phyloP scores from a whole-genome alignment of 73 alveolate species.

The Uronychia binucleata region DNA sequence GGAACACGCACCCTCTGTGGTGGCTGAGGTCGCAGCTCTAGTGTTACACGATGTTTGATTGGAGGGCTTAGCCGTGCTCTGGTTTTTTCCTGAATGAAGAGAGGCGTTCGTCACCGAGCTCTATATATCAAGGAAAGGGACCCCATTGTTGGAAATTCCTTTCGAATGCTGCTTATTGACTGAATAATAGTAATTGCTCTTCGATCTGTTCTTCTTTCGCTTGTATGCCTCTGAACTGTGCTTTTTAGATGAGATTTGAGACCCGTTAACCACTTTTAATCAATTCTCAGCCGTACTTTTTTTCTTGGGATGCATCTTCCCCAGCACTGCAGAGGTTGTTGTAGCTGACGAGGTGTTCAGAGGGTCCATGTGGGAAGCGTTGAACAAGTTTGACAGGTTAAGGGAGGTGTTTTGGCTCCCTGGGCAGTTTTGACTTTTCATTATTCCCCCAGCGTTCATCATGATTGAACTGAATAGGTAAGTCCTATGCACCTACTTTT shows the following conservation, averaged over 20 bases:
- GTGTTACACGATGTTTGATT: background rate
- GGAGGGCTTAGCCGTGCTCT: background rate
- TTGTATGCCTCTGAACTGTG: background rate
- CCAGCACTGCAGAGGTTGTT: too few relatives aligned
- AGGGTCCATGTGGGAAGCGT: too few relatives aligned
- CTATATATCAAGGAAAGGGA: background rate
- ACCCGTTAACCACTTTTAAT: too few relatives aligned
- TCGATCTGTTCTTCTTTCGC: background rate
- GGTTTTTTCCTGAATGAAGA: background rate
- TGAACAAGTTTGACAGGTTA: too few relatives aligned
- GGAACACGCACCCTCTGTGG: background rate
- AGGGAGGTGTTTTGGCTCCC: too few relatives aligned
- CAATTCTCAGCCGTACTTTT: too few relatives aligned
- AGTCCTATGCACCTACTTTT: too few relatives aligned
- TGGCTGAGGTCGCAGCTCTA: background rate
- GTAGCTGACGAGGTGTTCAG: too few relatives aligned
- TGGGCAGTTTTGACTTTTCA: too few relatives aligned
- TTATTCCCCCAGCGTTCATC: too few relatives aligned
- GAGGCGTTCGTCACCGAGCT: background rate
- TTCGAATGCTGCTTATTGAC: background rate
- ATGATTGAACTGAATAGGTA: too few relatives aligned
- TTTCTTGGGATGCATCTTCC: too few relatives aligned
- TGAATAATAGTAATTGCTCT: background rate
- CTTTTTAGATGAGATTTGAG: background rate
- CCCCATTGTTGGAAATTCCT: background rate